Conservation (phyloP, 805 yeast genomes). For the Priceomyces medius region DNA sequence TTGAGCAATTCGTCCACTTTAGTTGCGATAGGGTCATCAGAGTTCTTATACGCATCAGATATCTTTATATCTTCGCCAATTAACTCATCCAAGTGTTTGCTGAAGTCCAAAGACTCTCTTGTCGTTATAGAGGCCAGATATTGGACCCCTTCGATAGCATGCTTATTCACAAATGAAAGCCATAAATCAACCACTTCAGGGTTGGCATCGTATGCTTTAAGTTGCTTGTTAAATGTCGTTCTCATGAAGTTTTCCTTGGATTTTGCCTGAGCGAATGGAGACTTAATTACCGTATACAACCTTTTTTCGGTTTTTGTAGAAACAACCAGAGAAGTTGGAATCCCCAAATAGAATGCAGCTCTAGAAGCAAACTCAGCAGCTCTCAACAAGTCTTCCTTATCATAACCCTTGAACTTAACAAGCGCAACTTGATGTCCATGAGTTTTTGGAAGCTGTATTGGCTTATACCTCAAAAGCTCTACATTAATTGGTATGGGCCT, state of each 20-base stretch:
- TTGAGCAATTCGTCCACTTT: slow-evolving; percentile 71
- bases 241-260: slow-evolving; percentile 93
- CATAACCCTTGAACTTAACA: slow-evolving; percentile 69
- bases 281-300: slow-evolving; percentile 89
- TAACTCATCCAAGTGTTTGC: slow-evolving; percentile 28
- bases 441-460: slow-evolving; percentile 63
- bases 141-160: slow-evolving; percentile 79
- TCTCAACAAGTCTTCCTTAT: slow-evolving; percentile 66
- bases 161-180: slow-evolving; percentile 73
- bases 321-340: slow-evolving; percentile 81
- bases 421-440: slow-evolving; percentile 81
- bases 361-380: slow-evolving; percentile 84
- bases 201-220: slow-evolving; percentile 80
- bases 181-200: slow-evolving; percentile 82
- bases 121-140: slow-evolving; percentile 63
- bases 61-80: slow-evolving; percentile 25
- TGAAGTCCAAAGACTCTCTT: slow-evolving; percentile 31
- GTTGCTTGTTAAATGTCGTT: slow-evolving; percentile 70
- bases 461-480: slow-evolving; percentile 77
- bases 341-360: slow-evolving; percentile 85
- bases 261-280: slow-evolving; percentile 94
- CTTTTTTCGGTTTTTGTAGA: slow-evolving; percentile 65
- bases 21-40: slow-evolving; percentile 51
- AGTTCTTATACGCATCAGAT: slow-evolving; percentile 33
- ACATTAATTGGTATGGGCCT: slow-evolving; percentile 82